These are phyloP conservation scores for Chloromonas sp. DNA, from an alignment of 163 green algal genomes.

Conservation along the genomic window DNA sequence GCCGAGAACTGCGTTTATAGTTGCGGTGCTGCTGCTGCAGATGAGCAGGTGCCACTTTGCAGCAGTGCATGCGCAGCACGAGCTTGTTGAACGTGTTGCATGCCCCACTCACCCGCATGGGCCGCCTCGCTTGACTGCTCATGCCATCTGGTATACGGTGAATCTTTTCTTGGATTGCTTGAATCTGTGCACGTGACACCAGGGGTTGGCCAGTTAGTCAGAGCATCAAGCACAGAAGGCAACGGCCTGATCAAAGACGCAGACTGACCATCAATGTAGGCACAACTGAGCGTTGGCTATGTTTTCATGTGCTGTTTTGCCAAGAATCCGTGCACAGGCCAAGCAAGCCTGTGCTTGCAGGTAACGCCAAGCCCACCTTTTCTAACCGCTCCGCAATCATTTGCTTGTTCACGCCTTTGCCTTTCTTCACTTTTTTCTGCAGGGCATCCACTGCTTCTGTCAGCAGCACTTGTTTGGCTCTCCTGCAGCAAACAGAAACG, in stretches of 20 bases:
- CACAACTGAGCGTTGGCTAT: no score
- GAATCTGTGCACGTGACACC: no score
- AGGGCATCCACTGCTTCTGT: slow-evolving; percentile 36
- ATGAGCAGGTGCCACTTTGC: no score
- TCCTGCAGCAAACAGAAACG: neutral
- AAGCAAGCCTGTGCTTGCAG: no score
- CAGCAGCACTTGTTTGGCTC: slow-evolving; percentile 47
- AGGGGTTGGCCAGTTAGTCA: no score
- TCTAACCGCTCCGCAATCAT: slow-evolving; percentile 40
- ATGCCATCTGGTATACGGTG: slow-evolving; percentile 47
- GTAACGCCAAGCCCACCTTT: slow-evolving; percentile 13
- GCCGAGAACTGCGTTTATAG: no score
- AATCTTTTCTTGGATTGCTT: slow-evolving; percentile 45
- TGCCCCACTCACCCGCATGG: neutral
- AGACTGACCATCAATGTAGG: no score
- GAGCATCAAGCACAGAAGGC: no score
- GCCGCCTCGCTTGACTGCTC: neutral
- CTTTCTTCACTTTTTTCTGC: slow-evolving; percentile 52
- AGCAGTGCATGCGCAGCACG: no score
- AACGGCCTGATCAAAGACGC: no score
- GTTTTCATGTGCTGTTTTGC: slow-evolving; percentile 24
- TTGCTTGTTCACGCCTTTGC: slow-evolving; percentile 41
- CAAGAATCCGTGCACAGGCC: neutral
- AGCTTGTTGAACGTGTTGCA: no score
- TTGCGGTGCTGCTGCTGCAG: no score